Base-by-base conservation (phyloP, 805 yeast genomes). In the Metschnikowia picachoensis region DNA sequence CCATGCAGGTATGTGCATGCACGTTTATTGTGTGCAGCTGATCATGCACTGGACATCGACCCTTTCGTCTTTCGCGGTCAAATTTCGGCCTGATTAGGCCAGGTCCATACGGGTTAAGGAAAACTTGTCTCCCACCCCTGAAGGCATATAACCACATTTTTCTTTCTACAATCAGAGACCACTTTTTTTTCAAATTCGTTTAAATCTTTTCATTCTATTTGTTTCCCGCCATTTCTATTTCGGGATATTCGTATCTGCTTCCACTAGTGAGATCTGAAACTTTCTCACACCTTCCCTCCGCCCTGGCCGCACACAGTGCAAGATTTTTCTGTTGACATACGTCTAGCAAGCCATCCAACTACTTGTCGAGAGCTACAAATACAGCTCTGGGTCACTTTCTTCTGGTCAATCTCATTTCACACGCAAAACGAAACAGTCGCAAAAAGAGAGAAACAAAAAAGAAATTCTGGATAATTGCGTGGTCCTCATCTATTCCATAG, bases 61-160 rank as follows among this genome's bases (percentile, higher is more conserved):
- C 38, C 14, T 41, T 29, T 28, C 11, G 27, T 40, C 27, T 31
- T n/a, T 20, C 28, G 36, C 25, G 43, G 35, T 30, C 44, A 29
- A 35, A 35, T 39, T 42, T 41, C 40, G 41, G 40, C 46, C 46
- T 30, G 46, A 30, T 42, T 42, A 27, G 41, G 29, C 46, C 41
- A 36, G 9, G n/a, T 31, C 37, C 29, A 31, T 7, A 25, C 31
- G 27, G 46, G 40, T 25, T 33, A 20, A 31, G 20, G 35, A 30
- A 27, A 36, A 15, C 35, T 37, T 27, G 32, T 25, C 32, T 32
- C 13, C 35, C 43, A 32, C 32, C 27, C 20, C 14, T 13, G 15
- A 13, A 8, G 13, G 12, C 32, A 29, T 3, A 7, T 8, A 11
- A 36, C 31, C 35, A 42, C 46, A 30, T 42, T 35, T 41, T 32